phyloP scores from a whole-genome alignment of 2,329 filamentous ascomycete species.

The Exophiala mesophila region DNA sequence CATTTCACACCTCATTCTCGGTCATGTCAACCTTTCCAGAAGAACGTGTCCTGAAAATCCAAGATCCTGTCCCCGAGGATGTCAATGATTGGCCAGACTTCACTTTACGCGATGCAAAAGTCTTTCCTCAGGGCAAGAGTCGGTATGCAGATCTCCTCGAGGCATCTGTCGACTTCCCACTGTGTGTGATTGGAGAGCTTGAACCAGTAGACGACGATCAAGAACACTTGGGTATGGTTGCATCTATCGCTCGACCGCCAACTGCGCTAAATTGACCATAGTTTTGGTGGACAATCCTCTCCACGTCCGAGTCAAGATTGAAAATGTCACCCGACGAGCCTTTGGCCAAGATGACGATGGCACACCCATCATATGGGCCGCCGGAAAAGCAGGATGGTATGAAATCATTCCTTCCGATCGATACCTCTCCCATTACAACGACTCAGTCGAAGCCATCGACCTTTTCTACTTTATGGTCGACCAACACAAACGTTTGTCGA shows the following conservation, averaged over 20 bases:
- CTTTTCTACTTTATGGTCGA: conserved; percentile 60
- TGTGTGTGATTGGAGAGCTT: conserved; percentile 52
- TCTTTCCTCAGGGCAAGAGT: conserved; percentile 46
- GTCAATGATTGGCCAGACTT: conserved; percentile 59
- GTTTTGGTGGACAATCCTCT: conserved; percentile 33
- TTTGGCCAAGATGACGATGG: conserved; percentile 52
- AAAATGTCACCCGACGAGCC: conserved; percentile 46
- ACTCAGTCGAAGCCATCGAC: conserved; percentile 56
- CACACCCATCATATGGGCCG: conserved; percentile 56
- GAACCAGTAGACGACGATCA: conserved; percentile 43
- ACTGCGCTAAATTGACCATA: no score
- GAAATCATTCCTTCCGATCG: conserved; percentile 49
- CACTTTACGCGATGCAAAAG: conserved; percentile 50
- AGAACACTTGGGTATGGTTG: conserved; percentile 37
- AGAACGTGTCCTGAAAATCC: conserved; percentile 42
- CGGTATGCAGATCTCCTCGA: conserved; percentile 51
- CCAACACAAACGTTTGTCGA: conserved; percentile 41
- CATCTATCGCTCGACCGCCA: no score
- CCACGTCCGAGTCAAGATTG: conserved; percentile 39
- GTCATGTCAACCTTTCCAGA: conserved; percentile 26
- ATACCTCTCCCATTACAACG: conserved; percentile 47
- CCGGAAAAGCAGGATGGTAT: conserved; percentile 60
- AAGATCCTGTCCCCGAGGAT: conserved; percentile 41
- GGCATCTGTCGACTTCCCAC: conserved; percentile 50
- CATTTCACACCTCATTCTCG: conserved; percentile 8